phyloP scores from a whole-genome alignment of 306 rosid species.

The Amphicarpaea edgeworthii region DNA sequence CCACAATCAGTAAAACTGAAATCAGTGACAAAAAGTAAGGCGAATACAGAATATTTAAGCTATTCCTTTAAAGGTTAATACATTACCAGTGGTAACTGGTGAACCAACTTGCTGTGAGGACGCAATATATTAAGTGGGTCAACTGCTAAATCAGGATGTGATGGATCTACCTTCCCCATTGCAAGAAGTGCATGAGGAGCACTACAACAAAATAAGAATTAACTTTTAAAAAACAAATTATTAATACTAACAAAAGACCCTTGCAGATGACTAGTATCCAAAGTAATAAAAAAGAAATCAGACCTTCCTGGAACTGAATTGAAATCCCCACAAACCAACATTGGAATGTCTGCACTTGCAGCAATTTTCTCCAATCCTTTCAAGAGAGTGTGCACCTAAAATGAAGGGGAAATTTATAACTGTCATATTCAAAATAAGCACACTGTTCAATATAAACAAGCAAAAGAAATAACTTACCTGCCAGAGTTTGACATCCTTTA shows the following conservation, averaged over 20 bases:
- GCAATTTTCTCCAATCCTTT: conserved; percentile 99
- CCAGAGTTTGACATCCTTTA: conserved; percentile 97
- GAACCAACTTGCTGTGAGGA: conserved; percentile 87
- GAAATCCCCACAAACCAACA: conserved; percentile 99
- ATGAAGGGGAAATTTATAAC: conserved; percentile 40
- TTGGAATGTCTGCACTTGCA: conserved; percentile 98
- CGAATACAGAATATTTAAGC: background rate
- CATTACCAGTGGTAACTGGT: conserved; percentile 94
- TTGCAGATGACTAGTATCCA: background rate
- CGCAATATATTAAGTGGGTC: conserved; percentile 95
- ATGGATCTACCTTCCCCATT: conserved; percentile 91
- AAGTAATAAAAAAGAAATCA: conserved; percentile 35
- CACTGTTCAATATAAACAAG: conserved; percentile 13
- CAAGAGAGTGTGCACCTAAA: conserved; percentile 90
- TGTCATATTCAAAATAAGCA: conserved; percentile 1
- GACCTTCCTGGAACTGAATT: conserved; percentile 99
- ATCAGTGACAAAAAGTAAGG: background rate
- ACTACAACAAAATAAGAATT: conserved; percentile 60
- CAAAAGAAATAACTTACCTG: conserved; percentile 65
- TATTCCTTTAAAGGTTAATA: background rate
- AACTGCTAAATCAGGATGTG: conserved; percentile 86
- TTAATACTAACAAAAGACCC: conserved; percentile 21
- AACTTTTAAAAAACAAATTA: conserved; percentile 43
- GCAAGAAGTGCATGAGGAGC: conserved; percentile 99
- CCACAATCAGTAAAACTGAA: conserved; percentile 25